A percentile compares a stretch with the other conserved stretches of the same genome.
Conservation (phyloP, 1,284 basidiomycete genomes). For the Chondrostereum purpureum region DNA sequence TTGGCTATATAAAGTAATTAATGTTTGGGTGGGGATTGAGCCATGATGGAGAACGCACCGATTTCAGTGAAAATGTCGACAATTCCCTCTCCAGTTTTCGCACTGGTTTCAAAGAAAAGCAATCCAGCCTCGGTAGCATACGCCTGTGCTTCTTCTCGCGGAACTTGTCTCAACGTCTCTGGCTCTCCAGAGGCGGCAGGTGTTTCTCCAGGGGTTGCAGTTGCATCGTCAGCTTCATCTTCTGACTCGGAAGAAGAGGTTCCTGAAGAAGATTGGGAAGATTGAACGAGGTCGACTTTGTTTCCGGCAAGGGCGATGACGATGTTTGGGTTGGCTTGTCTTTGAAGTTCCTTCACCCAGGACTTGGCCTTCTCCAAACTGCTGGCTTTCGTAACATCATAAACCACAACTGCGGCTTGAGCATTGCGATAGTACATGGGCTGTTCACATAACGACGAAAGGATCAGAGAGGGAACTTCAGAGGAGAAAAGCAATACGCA, state of each 20-base stretch:
- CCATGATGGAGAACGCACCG: conserved; percentile 41
- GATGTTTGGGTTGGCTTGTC: conserved; percentile 98
- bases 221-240: conserved; percentile 80
- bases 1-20: conserved; percentile 61
- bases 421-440: conserved; percentile 99
- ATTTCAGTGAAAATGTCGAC: conserved; percentile 99
- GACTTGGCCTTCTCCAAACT: conserved; percentile 99
- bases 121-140: conserved; percentile 92
- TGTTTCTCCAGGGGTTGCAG: conserved; percentile 74
- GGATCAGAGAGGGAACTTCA: conserved; percentile 9
- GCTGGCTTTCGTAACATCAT: conserved; percentile 91
- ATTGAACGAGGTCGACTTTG: conserved; percentile 89
- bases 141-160: conserved; percentile 90
- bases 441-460: conserved; percentile 28
- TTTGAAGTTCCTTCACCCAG: conserved; percentile 99
- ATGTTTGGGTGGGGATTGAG: conserved; percentile 8
- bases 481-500: conserved; percentile 30
- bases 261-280: conserved; percentile 50
- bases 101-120: conserved; percentile 96
- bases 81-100: conserved; percentile 96
- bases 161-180: conserved; percentile 80
- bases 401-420: conserved; percentile 96
- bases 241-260: conserved; percentile 57
- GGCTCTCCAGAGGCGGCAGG: conserved; percentile 44
- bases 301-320: conserved; percentile 96